Evolutionary conservation across 768 basidiomycete genomes (phyloP).

Genomic region (Hygrophoropsis aurantiaca): DNA sequence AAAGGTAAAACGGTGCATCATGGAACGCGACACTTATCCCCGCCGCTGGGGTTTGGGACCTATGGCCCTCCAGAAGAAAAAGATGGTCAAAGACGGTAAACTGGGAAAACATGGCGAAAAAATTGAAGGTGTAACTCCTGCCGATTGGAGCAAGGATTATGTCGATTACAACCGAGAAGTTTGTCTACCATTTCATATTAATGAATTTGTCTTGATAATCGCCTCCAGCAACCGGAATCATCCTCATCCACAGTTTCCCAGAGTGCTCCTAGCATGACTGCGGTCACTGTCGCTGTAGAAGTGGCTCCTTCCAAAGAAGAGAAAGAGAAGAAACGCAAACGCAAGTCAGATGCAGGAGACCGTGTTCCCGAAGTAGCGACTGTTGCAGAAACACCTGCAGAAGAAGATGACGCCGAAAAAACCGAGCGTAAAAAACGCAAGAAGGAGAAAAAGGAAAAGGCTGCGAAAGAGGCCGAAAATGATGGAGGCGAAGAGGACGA

Average conservation of each 20-base stretch:
- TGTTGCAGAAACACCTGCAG: slow-evolving; percentile 32
- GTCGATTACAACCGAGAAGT: slow-evolving; percentile 86
- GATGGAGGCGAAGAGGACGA: slow-evolving; percentile 52
- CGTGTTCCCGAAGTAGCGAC: slow-evolving; percentile 43
- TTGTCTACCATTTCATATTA: slow-evolving; percentile 22
- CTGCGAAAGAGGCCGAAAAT: slow-evolving; percentile 42
- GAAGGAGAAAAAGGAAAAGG: slow-evolving; percentile 56
- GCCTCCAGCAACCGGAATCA: slow-evolving; percentile 39
- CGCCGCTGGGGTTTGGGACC: slow-evolving; percentile 99
- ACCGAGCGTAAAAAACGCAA: slow-evolving; percentile 60
- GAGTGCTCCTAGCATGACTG: slow-evolving; percentile 18
- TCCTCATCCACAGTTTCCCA: slow-evolving; percentile 25
- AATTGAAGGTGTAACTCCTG: slow-evolving; percentile 82
- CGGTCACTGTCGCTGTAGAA: slow-evolving; percentile 26
- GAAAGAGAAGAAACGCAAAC: slow-evolving; percentile 86
- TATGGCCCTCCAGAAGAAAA: slow-evolving; percentile 95
- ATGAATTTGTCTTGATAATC: slow-evolving; percentile 8
- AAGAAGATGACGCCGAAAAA: slow-evolving; percentile 46
- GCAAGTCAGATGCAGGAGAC: slow-evolving; percentile 62
- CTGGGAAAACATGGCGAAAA: slow-evolving; percentile 94
- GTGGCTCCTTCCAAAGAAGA: slow-evolving; percentile 42
- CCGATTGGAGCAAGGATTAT: slow-evolving; percentile 90
- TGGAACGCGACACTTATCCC: slow-evolving; percentile 99
- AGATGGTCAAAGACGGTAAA: slow-evolving; percentile 96
- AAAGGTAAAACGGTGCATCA: slow-evolving; percentile 98